Base-by-base conservation (phyloP, 352 stramenopile species). In the Thalassiosira ordinaria region DNA sequence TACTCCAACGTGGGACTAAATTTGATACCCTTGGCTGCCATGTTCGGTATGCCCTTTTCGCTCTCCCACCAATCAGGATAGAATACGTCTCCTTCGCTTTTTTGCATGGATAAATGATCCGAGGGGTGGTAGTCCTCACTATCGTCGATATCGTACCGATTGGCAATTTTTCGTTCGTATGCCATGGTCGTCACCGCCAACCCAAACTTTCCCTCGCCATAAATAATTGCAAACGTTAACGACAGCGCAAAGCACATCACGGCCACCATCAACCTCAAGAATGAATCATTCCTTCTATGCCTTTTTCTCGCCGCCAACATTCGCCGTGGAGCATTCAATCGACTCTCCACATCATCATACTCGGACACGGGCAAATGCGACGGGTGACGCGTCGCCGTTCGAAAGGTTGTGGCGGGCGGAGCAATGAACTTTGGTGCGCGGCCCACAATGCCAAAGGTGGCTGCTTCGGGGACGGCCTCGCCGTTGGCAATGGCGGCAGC, bases 61-160 rank as follows among this genome's bases (percentile, higher is more conserved):
- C 27, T n/a, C 39, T 73, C 60, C 74, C 74, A 83, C 74, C 74
- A 83, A 9, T 64, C 33, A n/a, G 74, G 74, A 70, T 83, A 83
- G 29, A 83, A 71, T 11, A 83, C 33, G 22, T 78, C 61, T 53
- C 39, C 49, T 14, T 72, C 41, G 4, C 39, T 46, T 27, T 22
- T 29, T 22, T 68, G n/a, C 1, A 52, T 35, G 20, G n/a, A n/a
- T n/a, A n/a, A n/a, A n/a, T n/a, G n/a, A n/a, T n/a, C n/a, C n/a
- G n/a, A n/a, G n/a, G n/a, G n/a, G n/a, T n/a, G n/a, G n/a, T n/a
- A n/a, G n/a, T n/a, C n/a, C n/a, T 62, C 24, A 5, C 33, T 46
- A 2, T 47, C 3, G 26, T 47, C 27, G 24, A 51, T n/a, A 14
- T 55, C 61, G 46, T 56, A 63, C 39, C 49, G 14, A 9, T 18